phyloP scores from a whole-genome alignment of 768 basidiomycete species.

The Macrolepiota fuliginosa region DNA sequence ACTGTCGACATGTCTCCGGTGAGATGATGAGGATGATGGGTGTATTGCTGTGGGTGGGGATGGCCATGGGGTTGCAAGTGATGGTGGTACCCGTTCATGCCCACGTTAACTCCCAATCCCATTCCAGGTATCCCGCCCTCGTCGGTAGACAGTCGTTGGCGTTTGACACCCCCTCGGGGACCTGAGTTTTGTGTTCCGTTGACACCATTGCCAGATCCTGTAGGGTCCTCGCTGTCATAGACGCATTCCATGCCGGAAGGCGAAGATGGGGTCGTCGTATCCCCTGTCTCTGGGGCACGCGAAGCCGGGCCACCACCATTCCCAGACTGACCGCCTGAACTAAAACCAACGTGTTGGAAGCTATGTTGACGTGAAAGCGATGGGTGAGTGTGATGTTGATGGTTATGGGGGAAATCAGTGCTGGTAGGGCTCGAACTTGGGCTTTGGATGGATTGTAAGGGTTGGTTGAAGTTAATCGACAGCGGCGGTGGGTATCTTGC shows the following conservation, averaged over 20 bases:
- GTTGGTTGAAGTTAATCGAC: slow-evolving; percentile 37
- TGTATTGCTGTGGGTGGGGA: slow-evolving; percentile 5
- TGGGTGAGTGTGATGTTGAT: slow-evolving; percentile 22
- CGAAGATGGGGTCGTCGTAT: slow-evolving; percentile 16
- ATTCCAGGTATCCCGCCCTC: slow-evolving; percentile 26
- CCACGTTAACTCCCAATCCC: slow-evolving; percentile 21
- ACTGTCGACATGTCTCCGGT: slow-evolving; percentile 8
- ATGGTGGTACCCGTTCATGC: slow-evolving; percentile 14
- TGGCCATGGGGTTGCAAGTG: slow-evolving; percentile 7
- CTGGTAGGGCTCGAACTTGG: slow-evolving; percentile 54
- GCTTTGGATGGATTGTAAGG: slow-evolving; percentile 42
- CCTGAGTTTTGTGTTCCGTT: neutral
- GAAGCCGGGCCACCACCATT: neutral
- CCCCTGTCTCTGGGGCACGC: slow-evolving; percentile 23
- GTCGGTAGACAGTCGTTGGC: slow-evolving; percentile 45
- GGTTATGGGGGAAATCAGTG: slow-evolving; percentile 38
- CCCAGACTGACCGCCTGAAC: neutral
- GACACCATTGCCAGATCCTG: neutral
- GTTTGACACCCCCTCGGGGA: slow-evolving; percentile 37
- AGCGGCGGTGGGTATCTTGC: slow-evolving; percentile 42
- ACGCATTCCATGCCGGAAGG: slow-evolving; percentile 8
- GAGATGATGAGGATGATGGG: slow-evolving; percentile 8
- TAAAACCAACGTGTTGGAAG: slow-evolving; percentile 45
- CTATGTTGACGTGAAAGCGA: slow-evolving; percentile 59
- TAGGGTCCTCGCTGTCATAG: slow-evolving; percentile 6